phyloP scores from a whole-genome alignment of 2,329 filamentous ascomycete genomes.

The Bipolaris zeicola region DNA sequence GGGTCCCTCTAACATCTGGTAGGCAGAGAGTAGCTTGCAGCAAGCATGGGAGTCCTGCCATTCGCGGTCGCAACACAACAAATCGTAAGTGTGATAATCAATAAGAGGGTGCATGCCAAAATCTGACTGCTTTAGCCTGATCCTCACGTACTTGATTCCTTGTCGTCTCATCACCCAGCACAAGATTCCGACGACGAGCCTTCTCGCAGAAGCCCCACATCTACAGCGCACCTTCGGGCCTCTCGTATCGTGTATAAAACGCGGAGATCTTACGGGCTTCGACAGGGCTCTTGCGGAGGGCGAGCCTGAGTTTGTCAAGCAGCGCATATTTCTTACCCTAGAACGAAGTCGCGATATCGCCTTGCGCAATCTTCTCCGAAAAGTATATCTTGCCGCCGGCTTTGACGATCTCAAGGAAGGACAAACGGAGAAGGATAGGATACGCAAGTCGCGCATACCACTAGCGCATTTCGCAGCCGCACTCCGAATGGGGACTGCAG shows the following conservation, averaged over 20 bases:
- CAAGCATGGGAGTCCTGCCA: slow-evolving; percentile 85
- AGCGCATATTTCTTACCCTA: slow-evolving; percentile 91
- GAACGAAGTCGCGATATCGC: slow-evolving; percentile 92
- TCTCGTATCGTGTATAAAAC: slow-evolving; percentile 77
- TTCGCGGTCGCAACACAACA: slow-evolving; percentile 72
- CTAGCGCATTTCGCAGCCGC: slow-evolving; percentile 85
- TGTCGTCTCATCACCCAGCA: slow-evolving; percentile 89
- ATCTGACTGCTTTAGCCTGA: slow-evolving; percentile 63
- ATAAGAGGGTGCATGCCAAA: slow-evolving; percentile 39
- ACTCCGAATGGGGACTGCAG: slow-evolving; percentile 71
- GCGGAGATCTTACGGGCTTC: slow-evolving; percentile 81
- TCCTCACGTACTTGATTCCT: slow-evolving; percentile 92
- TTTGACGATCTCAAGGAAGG: slow-evolving; percentile 75
- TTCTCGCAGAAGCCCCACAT: slow-evolving; percentile 76
- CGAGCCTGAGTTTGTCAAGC: slow-evolving; percentile 91
- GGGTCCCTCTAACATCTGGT: slow-evolving; percentile 20
- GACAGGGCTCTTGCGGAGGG: slow-evolving; percentile 79
- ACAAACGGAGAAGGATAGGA: slow-evolving; percentile 64
- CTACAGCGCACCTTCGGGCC: slow-evolving; percentile 80
- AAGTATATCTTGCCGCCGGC: slow-evolving; percentile 85
- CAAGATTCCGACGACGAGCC: slow-evolving; percentile 72
- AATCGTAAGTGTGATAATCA: slow-evolving; percentile 63
- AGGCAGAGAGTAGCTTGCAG: slow-evolving; percentile 63
- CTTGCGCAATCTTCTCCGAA: slow-evolving; percentile 86
- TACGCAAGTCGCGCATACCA: slow-evolving; percentile 75